phyloP scores from a whole-genome alignment of 2,329 filamentous ascomycete genomes.

The Pleomassaria siparia region DNA sequence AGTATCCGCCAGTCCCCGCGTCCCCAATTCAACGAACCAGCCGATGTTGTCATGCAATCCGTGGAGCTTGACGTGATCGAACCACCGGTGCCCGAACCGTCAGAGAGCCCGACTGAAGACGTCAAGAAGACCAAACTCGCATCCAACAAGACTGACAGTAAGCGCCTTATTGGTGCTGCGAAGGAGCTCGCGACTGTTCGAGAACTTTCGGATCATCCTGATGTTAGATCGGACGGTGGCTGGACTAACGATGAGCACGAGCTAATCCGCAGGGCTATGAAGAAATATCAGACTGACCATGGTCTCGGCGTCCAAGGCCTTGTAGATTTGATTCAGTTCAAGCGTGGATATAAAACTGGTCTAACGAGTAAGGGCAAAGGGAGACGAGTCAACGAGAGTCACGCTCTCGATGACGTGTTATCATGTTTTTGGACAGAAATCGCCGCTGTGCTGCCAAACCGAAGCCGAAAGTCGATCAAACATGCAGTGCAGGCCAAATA shows the following conservation, averaged over 20 bases:
- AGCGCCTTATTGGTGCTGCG: background rate
- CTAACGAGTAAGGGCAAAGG: background rate
- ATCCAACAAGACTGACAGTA: background rate
- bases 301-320: background rate
- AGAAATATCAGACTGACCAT: background rate
- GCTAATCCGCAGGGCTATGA: constrained; percentile 3
- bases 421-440: background rate
- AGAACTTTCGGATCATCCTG: background rate
- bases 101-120: background rate
- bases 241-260: constrained; percentile 3
- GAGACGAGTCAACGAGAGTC: background rate
- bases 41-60: too few relatives aligned
- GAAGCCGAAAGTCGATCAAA: background rate
- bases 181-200: background rate
- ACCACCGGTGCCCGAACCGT: too few relatives aligned
- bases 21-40: too few relatives aligned
- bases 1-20: too few relatives aligned
- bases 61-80: background rate
- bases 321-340: constrained; percentile 4
- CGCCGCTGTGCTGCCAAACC: background rate
- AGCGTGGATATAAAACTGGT: background rate
- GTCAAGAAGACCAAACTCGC: background rate
- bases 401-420: too few relatives aligned
- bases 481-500: background rate
- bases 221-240: background rate